phyloP scores from a whole-genome alignment of 2,329 filamentous ascomycete genomes.

The Neonectria neomacrospora region DNA sequence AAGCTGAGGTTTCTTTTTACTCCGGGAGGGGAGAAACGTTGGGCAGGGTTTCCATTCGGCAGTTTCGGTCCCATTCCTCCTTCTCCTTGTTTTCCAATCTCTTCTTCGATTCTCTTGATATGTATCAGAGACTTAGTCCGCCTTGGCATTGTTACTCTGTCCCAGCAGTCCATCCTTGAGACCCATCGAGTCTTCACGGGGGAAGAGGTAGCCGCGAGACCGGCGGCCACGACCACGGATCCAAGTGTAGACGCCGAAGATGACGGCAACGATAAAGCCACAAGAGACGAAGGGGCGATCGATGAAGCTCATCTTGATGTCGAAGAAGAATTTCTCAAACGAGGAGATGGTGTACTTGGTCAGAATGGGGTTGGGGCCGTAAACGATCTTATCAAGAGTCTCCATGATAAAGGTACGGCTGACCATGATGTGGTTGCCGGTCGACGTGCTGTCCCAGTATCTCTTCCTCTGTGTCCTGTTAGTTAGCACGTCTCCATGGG shows the following conservation, averaged over 20 bases:
- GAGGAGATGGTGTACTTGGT: slow-evolving; percentile 81
- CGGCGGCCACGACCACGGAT: slow-evolving; percentile 65
- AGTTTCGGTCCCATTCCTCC: not conserved
- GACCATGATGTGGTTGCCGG: slow-evolving; percentile 88
- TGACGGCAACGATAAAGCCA: slow-evolving; percentile 67
- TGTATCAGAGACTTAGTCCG: slow-evolving; percentile 42
- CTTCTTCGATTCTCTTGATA: not conserved
- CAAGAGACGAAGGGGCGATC: slow-evolving; percentile 70
- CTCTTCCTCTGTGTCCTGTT: slow-evolving; percentile 74
- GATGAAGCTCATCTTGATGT: slow-evolving; percentile 67
- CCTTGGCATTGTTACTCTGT: slow-evolving; percentile 50
- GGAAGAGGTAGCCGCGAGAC: slow-evolving; percentile 68
- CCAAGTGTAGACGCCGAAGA: slow-evolving; percentile 64
- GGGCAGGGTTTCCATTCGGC: slow-evolving; percentile 1
- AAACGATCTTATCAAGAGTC: slow-evolving; percentile 78
- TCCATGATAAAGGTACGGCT: slow-evolving; percentile 92
- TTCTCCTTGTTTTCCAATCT: not conserved
- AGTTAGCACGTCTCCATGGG: slow-evolving; percentile 47
- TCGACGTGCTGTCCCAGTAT: slow-evolving; percentile 94
- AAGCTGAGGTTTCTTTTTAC: not conserved
- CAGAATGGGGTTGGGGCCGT: slow-evolving; percentile 75
- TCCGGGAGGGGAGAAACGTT: not conserved
- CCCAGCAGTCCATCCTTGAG: slow-evolving; percentile 75
- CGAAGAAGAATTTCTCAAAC: slow-evolving; percentile 77
- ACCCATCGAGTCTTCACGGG: slow-evolving; percentile 67